Conservation (phyloP, 768 basidiomycete species). For the Boletus sp. region DNA sequence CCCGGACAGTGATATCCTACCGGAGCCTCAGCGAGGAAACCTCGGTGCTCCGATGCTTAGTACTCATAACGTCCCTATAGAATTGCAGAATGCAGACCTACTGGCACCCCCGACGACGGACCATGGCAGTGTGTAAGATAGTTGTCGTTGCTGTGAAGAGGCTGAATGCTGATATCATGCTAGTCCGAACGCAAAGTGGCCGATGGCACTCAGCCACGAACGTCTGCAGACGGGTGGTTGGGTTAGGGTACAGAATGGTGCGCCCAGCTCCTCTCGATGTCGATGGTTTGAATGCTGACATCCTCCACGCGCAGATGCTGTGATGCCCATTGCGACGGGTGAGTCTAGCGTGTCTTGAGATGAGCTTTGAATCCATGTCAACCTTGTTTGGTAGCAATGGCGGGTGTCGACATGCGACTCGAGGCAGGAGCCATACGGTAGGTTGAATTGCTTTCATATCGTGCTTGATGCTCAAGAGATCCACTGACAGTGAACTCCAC, state of each 20-base stretch:
- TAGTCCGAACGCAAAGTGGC: conserved; percentile 54
- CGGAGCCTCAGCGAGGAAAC: conserved; percentile 40
- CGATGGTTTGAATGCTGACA: background rate
- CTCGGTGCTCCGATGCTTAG: conserved; percentile 49
- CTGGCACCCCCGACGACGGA: conserved; percentile 62
- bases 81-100: conserved; percentile 53
- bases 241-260: conserved; percentile 56
- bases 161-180: background rate
- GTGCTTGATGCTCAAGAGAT: background rate
- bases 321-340: conserved; percentile 37
- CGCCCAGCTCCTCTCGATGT: conserved; percentile 1
- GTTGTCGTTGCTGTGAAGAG: background rate
- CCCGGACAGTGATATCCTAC: conserved; percentile 19
- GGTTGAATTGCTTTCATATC: background rate
- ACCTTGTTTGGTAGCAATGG: conserved; percentile 5
- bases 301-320: conserved; percentile 21
- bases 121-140: conserved; percentile 42
- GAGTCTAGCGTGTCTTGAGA: conserved; percentile 15
- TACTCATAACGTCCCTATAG: conserved; percentile 51
- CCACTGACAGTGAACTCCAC: conserved; percentile 35
- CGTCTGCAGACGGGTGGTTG: conserved; percentile 57
- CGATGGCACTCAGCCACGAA: conserved; percentile 45
- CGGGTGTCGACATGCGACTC: conserved; percentile 37
- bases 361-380: background rate
- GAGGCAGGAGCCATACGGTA: conserved; percentile 38